Base-by-base conservation (phyloP, 345 rosid species). In the Sisymbrium irio region DNA sequence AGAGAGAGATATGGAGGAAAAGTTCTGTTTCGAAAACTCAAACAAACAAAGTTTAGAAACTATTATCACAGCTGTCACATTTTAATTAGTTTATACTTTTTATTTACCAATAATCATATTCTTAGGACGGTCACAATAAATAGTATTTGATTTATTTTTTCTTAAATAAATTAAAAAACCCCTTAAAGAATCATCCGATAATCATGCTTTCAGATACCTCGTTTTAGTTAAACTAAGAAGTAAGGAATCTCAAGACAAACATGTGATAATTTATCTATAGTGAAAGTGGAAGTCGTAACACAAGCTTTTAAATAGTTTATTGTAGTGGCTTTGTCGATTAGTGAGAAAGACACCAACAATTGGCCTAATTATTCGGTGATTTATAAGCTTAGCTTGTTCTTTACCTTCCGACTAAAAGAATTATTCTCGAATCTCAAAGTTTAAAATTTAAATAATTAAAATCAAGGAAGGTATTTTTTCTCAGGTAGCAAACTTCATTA, bases 281-380 rank as follows among this genome's bases (percentile, higher is more conserved):
- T 45, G 58, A 59, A 68, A 68, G 73, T 42, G 54, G 40, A 68
- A 68, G 63, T 55, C 42, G 41, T 70, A 14, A 10, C 9, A 36
- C 9, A 4, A 33, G 74, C 74, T 71, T 71, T 60, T 17, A 15
- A 61, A 51, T 71, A 71, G 5, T 71, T 60, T 60, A 60, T 45
- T 33, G 19, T 7, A 41, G 10, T 12, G 2, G 15, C 65, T 10
- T 45, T 60, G 51, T 54, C 11, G 59, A 49, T 71, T 59, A 61
- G 49, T 61, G 68, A 71, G 60, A 61, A 71, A 60, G 40, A 36
- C 18, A 5, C 49, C 30, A 60, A 36, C 13, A 59, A 44, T 46
- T 42, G 18, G 3, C 40, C 75, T 28, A 8, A 30, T 28, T 51
- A 54, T 67, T 53, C 35, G 9, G 35, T 35, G 49, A 40, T 54